phyloP scores from a whole-genome alignment of 768 basidiomycete species.

The Boletus sensibilis region DNA sequence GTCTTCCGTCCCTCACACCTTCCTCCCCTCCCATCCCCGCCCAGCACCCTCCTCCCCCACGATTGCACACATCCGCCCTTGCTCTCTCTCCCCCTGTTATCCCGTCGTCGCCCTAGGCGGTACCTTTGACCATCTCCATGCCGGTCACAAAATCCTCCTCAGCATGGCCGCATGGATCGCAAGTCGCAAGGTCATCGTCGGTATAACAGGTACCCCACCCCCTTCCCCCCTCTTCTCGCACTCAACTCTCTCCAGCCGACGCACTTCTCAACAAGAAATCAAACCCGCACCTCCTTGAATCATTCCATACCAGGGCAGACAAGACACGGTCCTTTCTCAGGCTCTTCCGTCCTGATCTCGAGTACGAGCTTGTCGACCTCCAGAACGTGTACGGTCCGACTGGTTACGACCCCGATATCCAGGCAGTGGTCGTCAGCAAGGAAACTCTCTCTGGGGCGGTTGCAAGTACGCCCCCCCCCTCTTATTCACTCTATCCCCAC shows the following conservation, averaged over 20 bases:
- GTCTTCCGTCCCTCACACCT: constrained; percentile 33
- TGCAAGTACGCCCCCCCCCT: constrained; percentile 48
- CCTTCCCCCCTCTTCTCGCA: constrained; percentile 1
- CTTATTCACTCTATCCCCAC: neutral
- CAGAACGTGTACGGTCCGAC: constrained; percentile 92
- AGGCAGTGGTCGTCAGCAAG: constrained; percentile 86
- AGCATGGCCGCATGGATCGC: constrained; percentile 90
- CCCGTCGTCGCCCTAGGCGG: constrained; percentile 89
- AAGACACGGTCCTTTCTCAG: constrained; percentile 66
- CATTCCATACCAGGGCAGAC: constrained; percentile 52
- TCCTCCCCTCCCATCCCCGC: constrained; percentile 13
- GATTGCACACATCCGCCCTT: neutral
- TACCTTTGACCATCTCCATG: constrained; percentile 97
- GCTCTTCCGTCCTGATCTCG: constrained; percentile 65
- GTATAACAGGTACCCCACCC: constrained; percentile 66
- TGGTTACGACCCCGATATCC: constrained; percentile 81
- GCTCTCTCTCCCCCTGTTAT: constrained; percentile 27
- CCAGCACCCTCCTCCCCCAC: constrained; percentile 2
- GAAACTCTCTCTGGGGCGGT: constrained; percentile 81
- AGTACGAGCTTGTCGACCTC: constrained; percentile 70
- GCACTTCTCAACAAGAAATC: constrained; percentile 67
- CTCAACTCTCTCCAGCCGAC: constrained; percentile 52
- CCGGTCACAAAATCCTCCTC: constrained; percentile 95
- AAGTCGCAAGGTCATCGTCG: constrained; percentile 78
- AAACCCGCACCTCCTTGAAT: constrained; percentile 64